Evolutionary conservation across 768 basidiomycete genomes (phyloP), one percentile per base, ranked within the genome.

Genomic region (Lactifluus volemus): DNA sequence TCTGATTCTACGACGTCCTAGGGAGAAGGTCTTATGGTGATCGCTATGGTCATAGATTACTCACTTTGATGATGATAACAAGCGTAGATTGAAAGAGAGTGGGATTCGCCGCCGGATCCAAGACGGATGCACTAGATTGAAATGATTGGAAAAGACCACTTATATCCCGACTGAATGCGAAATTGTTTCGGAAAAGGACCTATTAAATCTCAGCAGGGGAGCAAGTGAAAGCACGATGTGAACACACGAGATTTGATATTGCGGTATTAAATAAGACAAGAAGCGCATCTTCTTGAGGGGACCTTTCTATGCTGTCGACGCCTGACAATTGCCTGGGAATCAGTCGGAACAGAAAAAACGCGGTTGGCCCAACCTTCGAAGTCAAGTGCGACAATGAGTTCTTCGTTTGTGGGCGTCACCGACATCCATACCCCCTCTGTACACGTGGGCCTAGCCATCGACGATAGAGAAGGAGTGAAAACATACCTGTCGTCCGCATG

Each of bases 351-450:
- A 21, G 17, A 12, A 21, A 8, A 29, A 21, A 44, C 5, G 29
- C 8, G 4, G 39, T 7, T 8, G 11, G 54, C 5, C 14, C 53
- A 15, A 77, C 84, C 84, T 77, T 85, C 84, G 86, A 25, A 25
- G 25, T 25, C 25, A 2, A 25, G 25, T 25, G 25, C 25, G 2
- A 25, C 25, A 25, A 25, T 72, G 12, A 86, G 65, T 0, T 70
- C 70, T 29, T 82, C 78, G 49, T 78, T 72, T 0, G 83, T 84
- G 0, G 84, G 84, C 1, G 84, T 83, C 7, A 82, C 81, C 0
- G 84, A 84, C 77, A 85, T 79, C 84, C 84, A 85, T 1, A 85
- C 81, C 5, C 84, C 83, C 71, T 84, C 81, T 67, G 65, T 25
- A 48, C 36, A 53, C 15, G 0, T 49, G 10, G 55, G n/a, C 5